phyloP scores from a whole-genome alignment of 2,329 filamentous ascomycete species.

The Scolecobasidium constrictum region DNA sequence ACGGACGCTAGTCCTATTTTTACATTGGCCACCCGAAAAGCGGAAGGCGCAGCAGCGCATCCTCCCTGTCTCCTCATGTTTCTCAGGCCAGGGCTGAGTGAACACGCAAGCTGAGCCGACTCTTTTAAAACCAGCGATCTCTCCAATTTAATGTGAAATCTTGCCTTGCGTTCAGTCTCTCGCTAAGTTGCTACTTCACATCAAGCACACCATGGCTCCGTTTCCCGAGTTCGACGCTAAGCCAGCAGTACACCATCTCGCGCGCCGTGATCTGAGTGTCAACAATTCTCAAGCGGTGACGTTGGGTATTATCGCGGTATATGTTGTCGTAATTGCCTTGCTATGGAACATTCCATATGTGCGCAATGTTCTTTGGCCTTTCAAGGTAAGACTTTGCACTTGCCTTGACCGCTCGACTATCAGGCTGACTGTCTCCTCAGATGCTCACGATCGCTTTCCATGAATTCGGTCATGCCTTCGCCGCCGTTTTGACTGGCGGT shows the following conservation, averaged over 20 bases:
- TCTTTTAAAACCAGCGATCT: too few species aligned
- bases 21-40: too few species aligned
- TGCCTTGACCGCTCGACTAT: too few species aligned
- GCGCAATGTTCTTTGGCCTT: slow-evolving; percentile 66
- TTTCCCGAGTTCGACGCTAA: background rate
- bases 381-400: slow-evolving; percentile 47
- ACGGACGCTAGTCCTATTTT: too few species aligned
- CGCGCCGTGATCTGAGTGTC: slow-evolving; percentile 45
- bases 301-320: slow-evolving; percentile 58
- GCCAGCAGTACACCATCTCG: slow-evolving; percentile 21
- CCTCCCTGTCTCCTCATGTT: too few species aligned
- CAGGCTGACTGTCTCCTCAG: too few species aligned
- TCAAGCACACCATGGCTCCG: background rate
- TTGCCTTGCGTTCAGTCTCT: too few species aligned
- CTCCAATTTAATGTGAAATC: too few species aligned
- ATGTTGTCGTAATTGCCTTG: slow-evolving; percentile 62
- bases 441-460: slow-evolving; percentile 80
- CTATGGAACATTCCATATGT: slow-evolving; percentile 73
- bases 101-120: too few species aligned
- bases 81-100: background rate
- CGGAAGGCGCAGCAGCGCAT: too few species aligned
- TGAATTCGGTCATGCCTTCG: slow-evolving; percentile 66
- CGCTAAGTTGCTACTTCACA: too few species aligned
- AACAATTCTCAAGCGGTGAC: slow-evolving; percentile 62
- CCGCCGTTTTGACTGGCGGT: slow-evolving; percentile 61